Evolutionary conservation across 176 grass and related monocot species (phyloP), one percentile per base, ranked within the genome.

Genomic region (Alopecurus myosuroides): DNA sequence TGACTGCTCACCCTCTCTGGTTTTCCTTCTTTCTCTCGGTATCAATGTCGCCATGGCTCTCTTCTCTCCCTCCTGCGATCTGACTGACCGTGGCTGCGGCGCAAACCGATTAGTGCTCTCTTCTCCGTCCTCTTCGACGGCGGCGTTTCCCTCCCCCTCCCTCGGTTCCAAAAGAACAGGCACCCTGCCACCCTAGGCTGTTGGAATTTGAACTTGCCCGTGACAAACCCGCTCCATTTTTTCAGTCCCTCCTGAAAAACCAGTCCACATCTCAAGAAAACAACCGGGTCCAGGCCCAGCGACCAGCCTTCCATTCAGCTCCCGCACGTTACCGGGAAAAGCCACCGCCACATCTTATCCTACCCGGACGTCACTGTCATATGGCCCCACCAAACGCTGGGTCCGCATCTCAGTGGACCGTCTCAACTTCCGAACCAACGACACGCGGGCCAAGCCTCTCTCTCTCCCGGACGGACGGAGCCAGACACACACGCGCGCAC

Each of bases 381-480:
- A 0, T 8, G 53, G 84, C 1, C 79, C 67, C 30, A 18, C 3
- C 0, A 0, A 5, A 2, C 2, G 0, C 0, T 2, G 76, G 31
- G 4, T 49, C 84, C 74, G 2, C 30, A 5, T 1, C 4, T 75
- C 66, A 83, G 17, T 9, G 9, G 26, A 0, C 4, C 1, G 18
- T 56, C 50, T 5, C 2, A 11, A 15, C 0, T 3, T 2, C 7
- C 15, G 2, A 1, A 0, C 0, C 33, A 33, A 64, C 61, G n/a
- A 58, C 46, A 5, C 10, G 40, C 40, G 40, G 40, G 8, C 40
- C 40, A 10, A 42, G 40, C 40, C 40, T 17, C 57, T 17, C 60
- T 17, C 60, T 28, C 28, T 31, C 60, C 58, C 60, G 30, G 6
- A 63, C 29, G 23, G 26, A 28, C 56, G 56, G 20, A 25, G 23